Evolutionary conservation across 768 basidiomycete species (phyloP), one percentile per base, ranked within the genome.

Genomic region (Chalciporus chontae): DNA sequence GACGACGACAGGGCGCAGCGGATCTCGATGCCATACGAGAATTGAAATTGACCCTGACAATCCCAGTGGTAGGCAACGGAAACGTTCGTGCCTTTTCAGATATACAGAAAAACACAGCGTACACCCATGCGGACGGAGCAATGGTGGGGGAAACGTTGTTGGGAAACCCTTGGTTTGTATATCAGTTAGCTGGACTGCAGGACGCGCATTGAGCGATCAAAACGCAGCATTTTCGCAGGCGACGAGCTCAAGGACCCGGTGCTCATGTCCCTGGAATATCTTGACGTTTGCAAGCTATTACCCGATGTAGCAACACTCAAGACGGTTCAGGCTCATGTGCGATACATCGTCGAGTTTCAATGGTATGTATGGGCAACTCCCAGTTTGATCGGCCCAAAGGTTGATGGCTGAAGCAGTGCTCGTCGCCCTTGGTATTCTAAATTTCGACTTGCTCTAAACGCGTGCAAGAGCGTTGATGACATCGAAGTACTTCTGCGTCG

Each of bases 81-180:
- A 90, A 90, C 60, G 88, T 90, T 15, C 77, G 80, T 27, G 68
- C 64, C 15, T 82, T 76, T 68, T 66, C 68, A 24, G 83, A 91
- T 62, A 63, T 90, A 11, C 63, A 66, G 51, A 61, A 62, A 21
- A 89, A 90, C 60, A 61, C 76, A 44, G 60, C 65, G 26, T 70
- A 69, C 40, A 87, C 87, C 3, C 71, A 76, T 14, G 85, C 86
- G 39, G 81, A 87, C 57, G 89, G 89, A 8, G 62, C 85, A 47
- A 91, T 91, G 89, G 85, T 90, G 1, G 89, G 85, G 8, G 88
- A 90, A 61, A 78, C 80, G n/a, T 67, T 90, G 29, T 71, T 89
- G 5, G 79, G 77, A 15, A 89, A 91, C 67, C 87, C 87, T 27
- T 83, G 79, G 88, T 89, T 52, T 31, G 75, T 64, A 21, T 36